phyloP scores from a whole-genome alignment of 306 rosid species.

The Cucurbita maxima region DNA sequence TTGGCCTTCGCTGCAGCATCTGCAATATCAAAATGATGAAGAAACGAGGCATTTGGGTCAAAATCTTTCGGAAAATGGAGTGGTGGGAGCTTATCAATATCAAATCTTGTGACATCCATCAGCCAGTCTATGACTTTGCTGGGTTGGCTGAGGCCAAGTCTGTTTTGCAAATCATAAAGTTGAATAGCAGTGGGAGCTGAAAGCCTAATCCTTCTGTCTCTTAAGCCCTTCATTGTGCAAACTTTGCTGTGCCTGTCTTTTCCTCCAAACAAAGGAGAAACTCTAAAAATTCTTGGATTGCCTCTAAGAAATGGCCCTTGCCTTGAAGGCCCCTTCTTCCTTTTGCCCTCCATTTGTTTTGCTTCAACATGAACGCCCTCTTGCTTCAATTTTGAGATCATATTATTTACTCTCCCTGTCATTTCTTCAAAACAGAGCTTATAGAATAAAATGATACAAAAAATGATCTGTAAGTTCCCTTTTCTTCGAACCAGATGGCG shows the following conservation, averaged over 20 bases:
- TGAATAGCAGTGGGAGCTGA: slow-evolving; percentile 75
- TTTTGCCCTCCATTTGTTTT: not conserved
- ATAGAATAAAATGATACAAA: not conserved
- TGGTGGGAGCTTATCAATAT: slow-evolving; percentile 75
- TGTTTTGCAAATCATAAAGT: slow-evolving; percentile 64
- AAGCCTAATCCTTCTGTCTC: slow-evolving; percentile 70
- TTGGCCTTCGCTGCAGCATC: not conserved
- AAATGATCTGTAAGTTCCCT: not conserved
- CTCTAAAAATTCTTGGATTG: slow-evolving; percentile 70
- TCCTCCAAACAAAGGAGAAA: slow-evolving; percentile 60
- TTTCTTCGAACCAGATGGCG: not conserved
- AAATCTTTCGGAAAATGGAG: slow-evolving; percentile 38
- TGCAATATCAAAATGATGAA: not conserved
- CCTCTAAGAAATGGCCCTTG: slow-evolving; percentile 48
- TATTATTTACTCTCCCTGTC: not conserved
- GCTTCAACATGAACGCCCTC: not conserved
- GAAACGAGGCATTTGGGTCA: not conserved
- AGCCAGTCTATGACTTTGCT: slow-evolving; percentile 90
- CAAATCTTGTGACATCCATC: slow-evolving; percentile 42
- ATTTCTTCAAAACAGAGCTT: not conserved
- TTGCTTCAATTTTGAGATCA: not conserved
- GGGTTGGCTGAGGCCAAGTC: slow-evolving; percentile 61
- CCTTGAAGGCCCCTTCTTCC: slow-evolving; percentile 17
- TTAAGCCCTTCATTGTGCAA: slow-evolving; percentile 57
- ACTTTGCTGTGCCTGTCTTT: slow-evolving; percentile 90